These are phyloP conservation scores for Auriscalpium microsporum DNA, from an alignment of 768 basidiomycete genomes.

Conservation along the genomic window DNA sequence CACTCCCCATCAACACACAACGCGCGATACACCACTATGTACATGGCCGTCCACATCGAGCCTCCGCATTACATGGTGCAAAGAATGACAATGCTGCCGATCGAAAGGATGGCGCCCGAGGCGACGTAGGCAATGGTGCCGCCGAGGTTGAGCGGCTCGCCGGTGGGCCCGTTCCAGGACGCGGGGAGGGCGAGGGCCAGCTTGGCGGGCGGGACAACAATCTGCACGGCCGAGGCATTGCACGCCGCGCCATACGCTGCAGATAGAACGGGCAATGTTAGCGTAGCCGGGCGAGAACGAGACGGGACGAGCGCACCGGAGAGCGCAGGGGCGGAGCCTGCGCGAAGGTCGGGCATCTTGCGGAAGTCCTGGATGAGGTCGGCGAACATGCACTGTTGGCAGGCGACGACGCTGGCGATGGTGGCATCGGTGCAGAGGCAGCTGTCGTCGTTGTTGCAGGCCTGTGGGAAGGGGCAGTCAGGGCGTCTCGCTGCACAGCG, in stretches of 20 bases:
- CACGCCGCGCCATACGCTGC: slow-evolving; percentile 30
- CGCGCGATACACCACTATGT: no score
- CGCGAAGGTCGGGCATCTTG: slow-evolving; percentile 39
- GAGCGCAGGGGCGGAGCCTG: slow-evolving; percentile 54
- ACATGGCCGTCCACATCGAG: no score
- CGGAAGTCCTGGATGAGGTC: slow-evolving; percentile 43
- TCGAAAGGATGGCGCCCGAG: slow-evolving; percentile 38
- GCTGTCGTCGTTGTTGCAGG: slow-evolving; percentile 34
- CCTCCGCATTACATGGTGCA: slow-evolving; percentile 36
- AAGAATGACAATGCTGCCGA: slow-evolving; percentile 41
- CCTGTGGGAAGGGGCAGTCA: slow-evolving; percentile 17
- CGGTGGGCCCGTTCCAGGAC: slow-evolving; percentile 56
- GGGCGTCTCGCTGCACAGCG: no score
- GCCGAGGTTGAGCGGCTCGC: slow-evolving; percentile 34
- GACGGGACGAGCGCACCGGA: slow-evolving; percentile 32
- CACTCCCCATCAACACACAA: no score
- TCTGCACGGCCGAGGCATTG: slow-evolving; percentile 21
- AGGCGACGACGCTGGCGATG: slow-evolving; percentile 35
- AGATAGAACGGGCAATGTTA: neutral
- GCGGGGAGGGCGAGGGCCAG: slow-evolving; percentile 38
- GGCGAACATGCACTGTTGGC: slow-evolving; percentile 64
- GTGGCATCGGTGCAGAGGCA: slow-evolving; percentile 49
- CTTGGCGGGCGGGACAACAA: slow-evolving; percentile 30
- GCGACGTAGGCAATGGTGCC: slow-evolving; percentile 38
- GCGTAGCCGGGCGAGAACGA: neutral